Percentiles rank a stretch among this genome's conserved stretches.
Conservation (phyloP, 805 yeast genomes). For the Zygoascus biomembranicola region DNA sequence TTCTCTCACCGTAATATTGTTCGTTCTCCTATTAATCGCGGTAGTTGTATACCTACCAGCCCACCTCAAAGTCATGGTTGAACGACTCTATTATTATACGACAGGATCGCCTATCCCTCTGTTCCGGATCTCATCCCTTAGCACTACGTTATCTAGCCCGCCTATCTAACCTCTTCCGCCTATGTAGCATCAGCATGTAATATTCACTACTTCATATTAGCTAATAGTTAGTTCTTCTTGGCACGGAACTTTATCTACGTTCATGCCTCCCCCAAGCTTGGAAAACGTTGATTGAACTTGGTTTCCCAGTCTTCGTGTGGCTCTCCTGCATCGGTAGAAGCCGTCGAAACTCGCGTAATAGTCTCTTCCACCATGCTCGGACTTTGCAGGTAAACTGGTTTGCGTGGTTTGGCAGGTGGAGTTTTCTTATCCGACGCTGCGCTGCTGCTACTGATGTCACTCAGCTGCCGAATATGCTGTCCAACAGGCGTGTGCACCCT, state of each 20-base stretch:
- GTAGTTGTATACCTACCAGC: constrained; percentile 8
- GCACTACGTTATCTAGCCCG: too few species aligned
- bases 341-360: not conserved
- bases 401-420: constrained; percentile 15
- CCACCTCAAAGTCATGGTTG: not conserved
- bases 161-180: not conserved
- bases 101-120: not conserved
- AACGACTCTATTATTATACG: constrained; percentile 1
- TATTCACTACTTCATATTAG: not conserved
- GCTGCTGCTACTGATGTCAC: constrained; percentile 1
- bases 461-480: not conserved
- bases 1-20: constrained; percentile 2
- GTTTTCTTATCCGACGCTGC: constrained; percentile 6
- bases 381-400: constrained; percentile 21
- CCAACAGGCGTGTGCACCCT: not conserved
- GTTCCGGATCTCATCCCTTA: too few species aligned
- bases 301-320: constrained; percentile 21
- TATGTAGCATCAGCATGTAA: not conserved
- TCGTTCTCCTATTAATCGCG: constrained; percentile 6
- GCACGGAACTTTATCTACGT: not conserved
- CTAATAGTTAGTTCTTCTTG: not conserved
- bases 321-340: not conserved
- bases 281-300: constrained; percentile 21
- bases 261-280: constrained; percentile 14
- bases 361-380: constrained; percentile 8